Base-by-base conservation (phyloP, 768 basidiomycete genomes). In the Boletus vermiculosoides region DNA sequence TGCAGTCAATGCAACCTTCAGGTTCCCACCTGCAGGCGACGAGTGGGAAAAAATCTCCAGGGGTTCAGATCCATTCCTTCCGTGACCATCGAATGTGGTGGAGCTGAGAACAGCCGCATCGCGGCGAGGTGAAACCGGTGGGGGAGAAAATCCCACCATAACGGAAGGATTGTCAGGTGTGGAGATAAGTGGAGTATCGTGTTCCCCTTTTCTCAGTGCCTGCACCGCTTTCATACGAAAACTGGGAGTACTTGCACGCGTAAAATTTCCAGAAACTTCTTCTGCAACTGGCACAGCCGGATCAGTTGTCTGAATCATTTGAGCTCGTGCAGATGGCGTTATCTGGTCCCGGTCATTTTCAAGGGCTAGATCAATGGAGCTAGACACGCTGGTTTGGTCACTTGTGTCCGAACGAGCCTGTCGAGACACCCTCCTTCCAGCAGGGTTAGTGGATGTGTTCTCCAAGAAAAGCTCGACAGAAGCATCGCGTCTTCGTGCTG, bases 331-430 rank as follows among this genome's bases (percentile, higher is more conserved):
- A 16, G 20, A 11, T 20, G 45, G 8, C 13, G 22, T 23, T 44
- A 33, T 36, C 41, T 45, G 45, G 37, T 30, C 34, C n/a, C 10
- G 41, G 13, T 40, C 50, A n/a, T 33, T 37, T 8, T 22, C 42
- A 28, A 34, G 45, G 52, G 55, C 41, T 58, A 49, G 50, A 52
- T 8, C 50, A 49, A 59, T 59, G 57, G 58, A 59, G 61, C 50
- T 11, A 30, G 39, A 34, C 61, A 56, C 44, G 57, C 44, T 45
- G 50, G 41, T 49, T 55, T 44, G 54, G 37, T 12, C 39, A 37
- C 22, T 41, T 18, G 18, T 47, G 36, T 9, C 37, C 5, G 25
- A 39, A 45, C n/a, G 42, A 28, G 8, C 45, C 20, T 20, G 44
- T 36, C 13, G 56, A 54, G 46, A 49, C 12, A 39, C 34, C 37